These are phyloP conservation scores for Fusarium domesticum DNA, from an alignment of 2,329 filamentous ascomycete genomes.

Conservation along the genomic window DNA sequence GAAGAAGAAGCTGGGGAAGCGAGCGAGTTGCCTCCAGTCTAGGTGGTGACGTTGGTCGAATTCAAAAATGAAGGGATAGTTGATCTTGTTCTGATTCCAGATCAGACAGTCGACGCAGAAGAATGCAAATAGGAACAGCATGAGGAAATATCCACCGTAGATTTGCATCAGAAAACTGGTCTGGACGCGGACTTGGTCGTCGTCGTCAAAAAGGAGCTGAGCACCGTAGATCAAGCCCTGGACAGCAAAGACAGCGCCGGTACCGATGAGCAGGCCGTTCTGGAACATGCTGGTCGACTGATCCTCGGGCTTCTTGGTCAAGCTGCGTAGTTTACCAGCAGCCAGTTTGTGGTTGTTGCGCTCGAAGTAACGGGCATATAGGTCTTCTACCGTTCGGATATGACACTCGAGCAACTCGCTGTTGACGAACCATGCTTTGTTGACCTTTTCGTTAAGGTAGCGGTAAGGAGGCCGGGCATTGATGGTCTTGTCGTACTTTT, in stretches of 20 bases:
- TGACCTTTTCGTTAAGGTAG: conserved; percentile 90
- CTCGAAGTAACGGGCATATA: conserved; percentile 94
- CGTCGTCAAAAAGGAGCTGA: conserved; percentile 49
- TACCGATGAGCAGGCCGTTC: conserved; percentile 65
- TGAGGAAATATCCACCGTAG: conserved; percentile 88
- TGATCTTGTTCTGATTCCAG: conserved; percentile 83
- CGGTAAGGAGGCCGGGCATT: conserved; percentile 72
- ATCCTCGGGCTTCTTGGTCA: conserved; percentile 56
- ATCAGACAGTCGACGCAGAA: conserved; percentile 83
- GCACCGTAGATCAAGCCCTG: conserved; percentile 63
- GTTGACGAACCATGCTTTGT: conserved; percentile 85
- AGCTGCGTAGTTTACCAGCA: conserved; percentile 77
- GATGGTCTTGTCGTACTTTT: conserved; percentile 94
- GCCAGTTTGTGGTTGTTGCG: conserved; percentile 90
- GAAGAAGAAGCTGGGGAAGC: conserved; percentile 82
- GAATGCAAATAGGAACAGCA: conserved; percentile 74
- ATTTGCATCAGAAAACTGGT: conserved; percentile 78
- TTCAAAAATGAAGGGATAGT: conserved; percentile 96
- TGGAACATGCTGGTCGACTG: conserved; percentile 57
- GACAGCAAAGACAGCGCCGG: conserved; percentile 62
- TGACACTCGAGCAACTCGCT: conserved; percentile 81
- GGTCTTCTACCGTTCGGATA: conserved; percentile 77
- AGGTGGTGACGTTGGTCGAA: conserved; percentile 83
- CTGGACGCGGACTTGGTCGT: conserved; percentile 47
- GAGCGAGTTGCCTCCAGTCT: conserved; percentile 84